Evolutionary conservation across 306 rosid genomes (phyloP).

Genomic region (Rosa lucieae): DNA sequence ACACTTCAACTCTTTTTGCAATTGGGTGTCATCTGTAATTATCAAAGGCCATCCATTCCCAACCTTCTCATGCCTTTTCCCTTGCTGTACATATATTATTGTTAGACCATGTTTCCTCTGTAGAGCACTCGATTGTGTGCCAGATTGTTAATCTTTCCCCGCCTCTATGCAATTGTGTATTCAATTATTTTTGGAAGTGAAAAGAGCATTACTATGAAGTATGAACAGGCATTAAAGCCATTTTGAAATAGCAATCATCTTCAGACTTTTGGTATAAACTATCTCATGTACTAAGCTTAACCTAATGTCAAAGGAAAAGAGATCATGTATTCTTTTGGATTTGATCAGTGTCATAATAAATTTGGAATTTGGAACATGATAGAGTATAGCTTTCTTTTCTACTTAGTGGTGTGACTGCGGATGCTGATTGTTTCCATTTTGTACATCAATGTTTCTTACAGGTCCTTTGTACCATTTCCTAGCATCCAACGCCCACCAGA

Average conservation of each 20-base stretch:
- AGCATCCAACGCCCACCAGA: slow-evolving; percentile 29
- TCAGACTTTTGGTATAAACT: background rate
- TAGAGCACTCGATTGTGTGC: background rate
- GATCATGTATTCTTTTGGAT: background rate
- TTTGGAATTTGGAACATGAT: background rate
- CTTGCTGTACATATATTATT: background rate
- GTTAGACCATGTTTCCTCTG: background rate
- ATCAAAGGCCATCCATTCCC: background rate
- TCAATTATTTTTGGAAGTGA: background rate
- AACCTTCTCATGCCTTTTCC: background rate
- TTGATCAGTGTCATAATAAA: background rate
- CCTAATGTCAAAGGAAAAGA: background rate
- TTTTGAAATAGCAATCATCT: background rate
- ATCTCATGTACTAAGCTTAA: background rate
- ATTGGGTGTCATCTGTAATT: background rate
- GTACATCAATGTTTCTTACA: slow-evolving; percentile 31
- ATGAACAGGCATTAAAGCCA: background rate
- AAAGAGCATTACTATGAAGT: background rate
- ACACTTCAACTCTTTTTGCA: background rate
- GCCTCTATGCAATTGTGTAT: background rate
- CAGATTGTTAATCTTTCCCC: background rate
- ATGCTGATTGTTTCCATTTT: background rate
- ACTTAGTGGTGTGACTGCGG: background rate
- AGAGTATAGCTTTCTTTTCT: background rate
- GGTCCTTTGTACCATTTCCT: slow-evolving; percentile 46